Evolutionary conservation across 352 stramenopile species (phyloP).

Genomic region (Globisporangium barbulae): DNA sequence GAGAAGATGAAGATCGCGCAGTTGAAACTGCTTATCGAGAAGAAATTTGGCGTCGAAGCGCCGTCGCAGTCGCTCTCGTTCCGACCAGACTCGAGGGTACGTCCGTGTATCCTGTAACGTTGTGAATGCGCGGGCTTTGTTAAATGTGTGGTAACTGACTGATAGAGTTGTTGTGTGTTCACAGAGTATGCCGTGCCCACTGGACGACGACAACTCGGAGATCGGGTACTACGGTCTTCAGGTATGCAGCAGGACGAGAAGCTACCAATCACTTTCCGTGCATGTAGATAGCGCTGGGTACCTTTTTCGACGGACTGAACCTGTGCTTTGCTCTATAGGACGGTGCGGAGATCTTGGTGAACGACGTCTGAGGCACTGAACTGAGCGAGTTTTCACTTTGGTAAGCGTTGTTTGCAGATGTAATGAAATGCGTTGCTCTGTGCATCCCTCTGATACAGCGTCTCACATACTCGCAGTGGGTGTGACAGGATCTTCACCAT

Average conservation of each 20-base stretch:
- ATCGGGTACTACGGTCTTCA: conserved; percentile 73
- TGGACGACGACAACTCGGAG: conserved; percentile 72
- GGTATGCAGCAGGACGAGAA: conserved; percentile 22
- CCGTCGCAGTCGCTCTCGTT: conserved; percentile 59
- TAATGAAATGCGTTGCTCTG: neutral
- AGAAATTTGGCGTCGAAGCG: conserved; percentile 65
- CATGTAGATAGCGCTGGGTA: neutral
- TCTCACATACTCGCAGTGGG: neutral
- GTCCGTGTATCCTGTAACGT: neutral
- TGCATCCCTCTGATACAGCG: neutral
- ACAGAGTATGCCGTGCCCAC: conserved; percentile 59
- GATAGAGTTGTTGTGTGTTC: neutral
- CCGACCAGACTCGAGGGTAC: conserved; percentile 49
- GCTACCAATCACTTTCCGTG: neutral
- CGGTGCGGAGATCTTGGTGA: conserved; percentile 64
- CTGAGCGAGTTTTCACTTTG: neutral
- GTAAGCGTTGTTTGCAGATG: neutral
- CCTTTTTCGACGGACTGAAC: neutral
- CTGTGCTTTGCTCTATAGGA: conserved; percentile 29
- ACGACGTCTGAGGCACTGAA: conserved; percentile 24
- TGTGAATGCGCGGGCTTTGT: neutral
- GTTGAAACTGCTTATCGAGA: conserved; percentile 65
- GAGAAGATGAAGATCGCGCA: conserved; percentile 77
- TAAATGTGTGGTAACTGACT: neutral
- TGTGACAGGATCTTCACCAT: neutral